Base-by-base conservation (phyloP, 2,329 filamentous ascomycete species). In the Paracoccidioides lutzii region DNA sequence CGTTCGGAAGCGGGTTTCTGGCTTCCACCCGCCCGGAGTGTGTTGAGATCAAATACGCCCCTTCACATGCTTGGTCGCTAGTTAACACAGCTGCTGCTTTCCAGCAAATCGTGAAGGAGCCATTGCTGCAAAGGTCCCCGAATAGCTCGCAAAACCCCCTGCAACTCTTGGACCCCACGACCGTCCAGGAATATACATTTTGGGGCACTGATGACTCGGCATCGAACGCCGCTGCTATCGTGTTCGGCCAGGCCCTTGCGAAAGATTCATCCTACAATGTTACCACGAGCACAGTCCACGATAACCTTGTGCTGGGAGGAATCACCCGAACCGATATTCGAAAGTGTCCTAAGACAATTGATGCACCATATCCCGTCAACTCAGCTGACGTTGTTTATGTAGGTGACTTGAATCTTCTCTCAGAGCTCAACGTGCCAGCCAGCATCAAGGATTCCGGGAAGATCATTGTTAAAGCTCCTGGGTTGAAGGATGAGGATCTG, bases 11-110 rank as follows among this genome's bases (percentile, higher is more conserved):
- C 63, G 81, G 81, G 65, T 84, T 83, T 69, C 74, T 22, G 22
- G 22, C 22, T 22, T 22, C 80, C 53, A 72, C 79, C 52, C 73
- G 79, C 54, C 88, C 83, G 3, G 72, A 78, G 43, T 83, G 94
- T 10, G 74, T 84, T 30, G 93, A 98, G 65, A 76, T 93, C 73
- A 98, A 98, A 76, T 98, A 98, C 71, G 79, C 90, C 12, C 84
- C 89, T 53, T 78, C 82, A 63, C 78, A 82, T 59, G 75, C 78
- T 53, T 86, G 82, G 82, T 81, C 80, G 9, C 75, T 81, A 42
- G 66, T 72, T 46, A 71, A 66, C 57, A 66, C 70, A 42, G 67
- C 71, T 62, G 70, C 68, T 53, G 69, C 66, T 43, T 81, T 74
- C 69, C 75, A 73, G 62, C 66, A 69, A 42, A 63, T 77, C 48